Base-by-base conservation (phyloP, 768 basidiomycete species). In the Rhodotorula kratochvilovae region DNA sequence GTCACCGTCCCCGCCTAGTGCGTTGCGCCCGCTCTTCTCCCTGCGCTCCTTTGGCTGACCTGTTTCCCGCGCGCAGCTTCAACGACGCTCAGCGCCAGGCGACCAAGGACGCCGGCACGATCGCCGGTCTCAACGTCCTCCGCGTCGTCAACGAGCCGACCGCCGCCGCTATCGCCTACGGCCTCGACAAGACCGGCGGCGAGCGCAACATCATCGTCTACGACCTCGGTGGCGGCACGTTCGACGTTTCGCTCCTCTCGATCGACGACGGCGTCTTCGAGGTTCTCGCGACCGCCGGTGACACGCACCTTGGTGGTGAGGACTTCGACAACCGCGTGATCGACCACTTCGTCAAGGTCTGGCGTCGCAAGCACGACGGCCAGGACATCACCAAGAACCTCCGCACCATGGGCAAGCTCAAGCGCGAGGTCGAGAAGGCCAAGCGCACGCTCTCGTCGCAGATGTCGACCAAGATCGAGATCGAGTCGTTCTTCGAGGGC, bases 81-180 rank as follows among this genome's bases (percentile, higher is more conserved):
- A 97, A 98, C 81, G 94, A 97, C 84, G 93, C 95, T 78, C 95
- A 98, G 83, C 91, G 94, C 80, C 95, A 97, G 81, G 95, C 95
- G 25, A 97, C 95, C 82, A 98, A 97, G 84, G 95, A 98, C 79
- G 92, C 95, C 70, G 92, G 93, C 78, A 88, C 89, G 51, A 96
- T 97, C 78, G 90, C 94, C 53, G 94, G 93, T 80, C 89, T 97
- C 65, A 87, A 89, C 77, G 90, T 96, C 70, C 90, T 97, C 80
- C 91, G 92, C 82, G 94, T 97, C 80, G 92, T 97, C 84, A 96
- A 97, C 83, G 92, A 97, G 82, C 92, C 94, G 53, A 96, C 94
- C 61, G 92, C 94, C 57, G 92, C 95, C 77, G 94, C 92, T 68
- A 95, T 96, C 83, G 93, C 94, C 75, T 97, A 98, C 82, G 94